A percentile compares a stretch with the other conserved stretches of the same genome.
phyloP scores from a whole-genome alignment of 495 filamentous ascomycete species.

The Neurospora sp. region DNA sequence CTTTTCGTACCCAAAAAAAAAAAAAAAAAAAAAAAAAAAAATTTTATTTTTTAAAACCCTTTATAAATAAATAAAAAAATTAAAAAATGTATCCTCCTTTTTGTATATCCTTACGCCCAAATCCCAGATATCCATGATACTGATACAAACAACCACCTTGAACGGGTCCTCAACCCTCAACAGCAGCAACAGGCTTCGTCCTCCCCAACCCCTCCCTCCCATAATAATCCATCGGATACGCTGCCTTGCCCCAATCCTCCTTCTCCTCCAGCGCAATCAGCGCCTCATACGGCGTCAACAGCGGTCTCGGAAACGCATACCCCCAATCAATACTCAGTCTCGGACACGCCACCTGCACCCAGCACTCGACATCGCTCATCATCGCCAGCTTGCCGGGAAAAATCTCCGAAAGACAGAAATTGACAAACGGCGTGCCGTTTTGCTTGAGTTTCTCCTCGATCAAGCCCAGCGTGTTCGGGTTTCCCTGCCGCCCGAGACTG shows the following conservation, averaged over 20 bases:
- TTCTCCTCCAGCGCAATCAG: slow-evolving; percentile 71
- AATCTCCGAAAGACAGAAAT: slow-evolving; percentile 81
- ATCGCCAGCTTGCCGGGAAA: slow-evolving; percentile 89
- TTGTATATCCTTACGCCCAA: background rate
- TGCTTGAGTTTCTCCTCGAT: slow-evolving; percentile 66
- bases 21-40: background rate
- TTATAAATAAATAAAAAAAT: background rate
- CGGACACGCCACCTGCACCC: slow-evolving; percentile 97
- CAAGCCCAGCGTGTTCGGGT: slow-evolving; percentile 79
- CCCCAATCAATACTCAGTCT: slow-evolving; percentile 96
- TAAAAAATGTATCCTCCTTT: background rate
- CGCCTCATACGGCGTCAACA: slow-evolving; percentile 92
- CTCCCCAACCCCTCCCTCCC: slow-evolving; percentile 83
- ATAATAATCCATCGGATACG: slow-evolving; percentile 99
- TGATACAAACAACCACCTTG: background rate
- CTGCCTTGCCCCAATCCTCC: slow-evolving; percentile 64
- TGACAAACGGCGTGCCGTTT: slow-evolving; percentile 65
- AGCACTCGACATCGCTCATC: slow-evolving; percentile 89
- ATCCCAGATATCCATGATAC: background rate
- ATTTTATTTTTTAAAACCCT: too few relatives aligned
- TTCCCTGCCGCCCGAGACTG: slow-evolving; percentile 85
- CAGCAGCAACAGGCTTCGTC: slow-evolving; percentile 39
- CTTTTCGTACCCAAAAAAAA: background rate
- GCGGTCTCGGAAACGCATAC: slow-evolving; percentile 81
- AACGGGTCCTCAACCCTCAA: background rate